These are phyloP conservation scores for Fusarium clavum DNA, from an alignment of 2,329 filamentous ascomycete genomes.

Conservation along the genomic window DNA sequence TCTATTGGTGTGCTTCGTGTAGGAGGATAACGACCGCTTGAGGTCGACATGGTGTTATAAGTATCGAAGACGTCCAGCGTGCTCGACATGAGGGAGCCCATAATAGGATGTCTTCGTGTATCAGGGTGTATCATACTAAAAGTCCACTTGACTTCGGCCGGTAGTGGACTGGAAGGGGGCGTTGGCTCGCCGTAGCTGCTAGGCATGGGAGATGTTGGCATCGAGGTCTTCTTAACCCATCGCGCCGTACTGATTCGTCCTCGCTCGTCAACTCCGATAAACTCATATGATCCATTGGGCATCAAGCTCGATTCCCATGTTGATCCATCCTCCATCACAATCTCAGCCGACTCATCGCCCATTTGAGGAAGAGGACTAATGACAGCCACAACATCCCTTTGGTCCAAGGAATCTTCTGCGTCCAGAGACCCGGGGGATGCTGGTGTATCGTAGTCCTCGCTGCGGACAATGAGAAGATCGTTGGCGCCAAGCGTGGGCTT, in stretches of 20 bases:
- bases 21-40: slow-evolving; percentile 61
- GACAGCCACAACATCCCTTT: slow-evolving; percentile 71
- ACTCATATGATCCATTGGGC: slow-evolving; percentile 72
- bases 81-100: slow-evolving; percentile 73
- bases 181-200: slow-evolving; percentile 36
- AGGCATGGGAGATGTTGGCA: slow-evolving; percentile 33
- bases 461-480: slow-evolving; percentile 77
- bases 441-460: slow-evolving; percentile 70
- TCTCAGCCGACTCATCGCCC: slow-evolving; percentile 68
- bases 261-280: slow-evolving; percentile 68
- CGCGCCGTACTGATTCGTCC: slow-evolving; percentile 71
- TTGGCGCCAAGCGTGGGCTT: slow-evolving; percentile 73
- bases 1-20: slow-evolving; percentile 52
- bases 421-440: slow-evolving; percentile 50
- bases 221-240: slow-evolving; percentile 69
- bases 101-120: slow-evolving; percentile 77
- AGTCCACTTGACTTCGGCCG: slow-evolving; percentile 70
- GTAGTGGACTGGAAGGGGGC: slow-evolving; percentile 42
- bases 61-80: slow-evolving; percentile 76
- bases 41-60: slow-evolving; percentile 69
- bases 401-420: slow-evolving; percentile 59
- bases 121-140: slow-evolving; percentile 81
- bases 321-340: slow-evolving; percentile 73
- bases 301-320: slow-evolving; percentile 67
- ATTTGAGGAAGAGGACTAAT: slow-evolving; percentile 68